Conservation (phyloP, 345 rosid genomes). For the Citrus reticulata region DNA sequence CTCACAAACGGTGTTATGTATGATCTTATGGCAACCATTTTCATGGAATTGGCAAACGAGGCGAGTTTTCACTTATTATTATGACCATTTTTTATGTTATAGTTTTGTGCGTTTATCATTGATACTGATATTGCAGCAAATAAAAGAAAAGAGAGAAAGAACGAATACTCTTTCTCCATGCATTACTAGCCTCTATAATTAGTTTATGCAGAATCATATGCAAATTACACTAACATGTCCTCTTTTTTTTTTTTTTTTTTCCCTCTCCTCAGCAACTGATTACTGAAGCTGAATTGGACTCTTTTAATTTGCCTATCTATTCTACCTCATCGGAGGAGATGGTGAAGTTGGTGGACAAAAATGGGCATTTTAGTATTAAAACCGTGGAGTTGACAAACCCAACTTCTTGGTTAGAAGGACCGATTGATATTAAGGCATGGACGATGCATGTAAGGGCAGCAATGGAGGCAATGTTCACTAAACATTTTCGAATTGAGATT, state of each 20-base stretch:
- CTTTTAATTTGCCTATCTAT: slow-evolving; percentile 53
- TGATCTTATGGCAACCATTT: slow-evolving; percentile 35
- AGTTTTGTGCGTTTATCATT: no score
- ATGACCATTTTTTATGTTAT: background rate
- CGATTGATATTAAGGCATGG: slow-evolving; percentile 30
- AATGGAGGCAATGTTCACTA: slow-evolving; percentile 41
- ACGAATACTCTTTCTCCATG: no score
- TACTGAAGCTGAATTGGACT: slow-evolving; percentile 45
- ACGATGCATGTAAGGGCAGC: slow-evolving; percentile 47
- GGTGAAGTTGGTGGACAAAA: slow-evolving; percentile 27
- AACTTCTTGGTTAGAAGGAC: slow-evolving; percentile 23
- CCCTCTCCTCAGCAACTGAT: slow-evolving; percentile 29
- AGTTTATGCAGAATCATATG: no score
- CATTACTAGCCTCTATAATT: no score
- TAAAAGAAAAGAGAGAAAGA: no score
- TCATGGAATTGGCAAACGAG: slow-evolving; percentile 40
- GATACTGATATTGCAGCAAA: no score
- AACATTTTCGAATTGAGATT: slow-evolving; percentile 33
- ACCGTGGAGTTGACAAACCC: slow-evolving; percentile 38
- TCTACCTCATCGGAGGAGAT: slow-evolving; percentile 37
- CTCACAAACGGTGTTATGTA: slow-evolving; percentile 46
- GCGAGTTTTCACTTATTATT: slow-evolving; percentile 8
- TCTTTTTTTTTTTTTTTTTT: background rate
- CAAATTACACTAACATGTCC: background rate
- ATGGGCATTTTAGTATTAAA: slow-evolving; percentile 38